These are phyloP conservation scores for Fusarium sp. DNA, from an alignment of 2,329 filamentous ascomycete genomes.

Conservation along the genomic window DNA sequence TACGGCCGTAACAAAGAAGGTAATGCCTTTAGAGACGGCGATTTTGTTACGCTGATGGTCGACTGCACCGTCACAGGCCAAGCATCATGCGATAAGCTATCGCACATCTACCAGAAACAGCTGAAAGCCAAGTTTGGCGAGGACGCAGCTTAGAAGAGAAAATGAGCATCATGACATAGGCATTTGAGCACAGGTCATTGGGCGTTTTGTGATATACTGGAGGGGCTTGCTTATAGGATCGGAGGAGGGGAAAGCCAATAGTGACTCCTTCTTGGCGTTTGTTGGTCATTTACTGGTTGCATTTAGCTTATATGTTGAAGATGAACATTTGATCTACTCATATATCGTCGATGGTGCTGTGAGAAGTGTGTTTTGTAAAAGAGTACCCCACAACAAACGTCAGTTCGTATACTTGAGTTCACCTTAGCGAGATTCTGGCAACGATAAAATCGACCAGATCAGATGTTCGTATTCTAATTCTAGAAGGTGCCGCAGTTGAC, in stretches of 20 bases:
- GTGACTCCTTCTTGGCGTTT: constrained; percentile 27
- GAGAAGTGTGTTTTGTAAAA: background rate
- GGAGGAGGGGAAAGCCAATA: constrained; percentile 18
- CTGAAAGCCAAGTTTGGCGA: constrained; percentile 57
- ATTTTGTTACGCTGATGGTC: constrained; percentile 83
- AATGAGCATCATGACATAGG: constrained; percentile 26
- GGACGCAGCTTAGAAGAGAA: background rate
- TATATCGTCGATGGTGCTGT: background rate
- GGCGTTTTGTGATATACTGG: constrained; percentile 34
- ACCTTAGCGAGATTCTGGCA: background rate
- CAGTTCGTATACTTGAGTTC: constrained; percentile 8
- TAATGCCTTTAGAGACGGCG: constrained; percentile 80
- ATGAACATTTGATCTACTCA: constrained; percentile 1
- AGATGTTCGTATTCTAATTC: constrained; percentile 15
- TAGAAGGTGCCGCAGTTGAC: constrained; percentile 13
- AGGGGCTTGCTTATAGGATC: constrained; percentile 6
- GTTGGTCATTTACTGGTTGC: constrained; percentile 16
- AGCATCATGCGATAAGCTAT: constrained; percentile 77
- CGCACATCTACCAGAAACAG: constrained; percentile 62
- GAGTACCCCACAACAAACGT: background rate
- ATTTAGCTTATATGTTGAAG: constrained; percentile 15
- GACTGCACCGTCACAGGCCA: constrained; percentile 71
- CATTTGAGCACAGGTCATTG: constrained; percentile 25
- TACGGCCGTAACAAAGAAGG: constrained; percentile 71
- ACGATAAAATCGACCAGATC: background rate